A percentile compares a stretch with the other conserved stretches of the same genome.
These are phyloP conservation scores for Mycena chlorophos DNA, from an alignment of 768 basidiomycete species.

Conservation along the genomic window DNA sequence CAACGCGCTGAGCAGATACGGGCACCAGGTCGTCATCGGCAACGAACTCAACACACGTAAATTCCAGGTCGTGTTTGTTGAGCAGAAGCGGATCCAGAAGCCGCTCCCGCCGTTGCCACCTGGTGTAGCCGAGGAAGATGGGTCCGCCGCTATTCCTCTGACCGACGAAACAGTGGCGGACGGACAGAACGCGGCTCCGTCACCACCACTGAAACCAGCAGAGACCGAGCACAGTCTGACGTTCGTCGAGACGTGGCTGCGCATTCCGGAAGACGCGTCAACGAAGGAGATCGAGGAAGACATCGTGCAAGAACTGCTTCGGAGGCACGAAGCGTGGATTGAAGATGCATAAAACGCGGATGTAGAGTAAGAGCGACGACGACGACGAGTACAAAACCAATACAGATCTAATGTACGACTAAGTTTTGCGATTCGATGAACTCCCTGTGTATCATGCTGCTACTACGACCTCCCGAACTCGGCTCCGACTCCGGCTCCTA, in stretches of 20 bases:
- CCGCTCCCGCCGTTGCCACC: slow-evolving; percentile 21
- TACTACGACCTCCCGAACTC: neutral
- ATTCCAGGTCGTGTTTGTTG: slow-evolving; percentile 89
- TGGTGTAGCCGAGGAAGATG: slow-evolving; percentile 18
- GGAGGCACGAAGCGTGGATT: slow-evolving; percentile 75
- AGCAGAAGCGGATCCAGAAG: slow-evolving; percentile 45
- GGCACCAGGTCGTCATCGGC: slow-evolving; percentile 96
- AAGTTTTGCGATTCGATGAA: too few relatives aligned
- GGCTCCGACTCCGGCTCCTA: neutral
- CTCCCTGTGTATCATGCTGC: too few relatives aligned
- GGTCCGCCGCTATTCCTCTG: neutral
- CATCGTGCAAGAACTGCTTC: slow-evolving; percentile 75
- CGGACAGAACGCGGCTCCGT: neutral
- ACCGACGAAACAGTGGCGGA: neutral
- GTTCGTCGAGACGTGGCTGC: slow-evolving; percentile 64
- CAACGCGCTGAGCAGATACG: slow-evolving; percentile 86
- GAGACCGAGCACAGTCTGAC: slow-evolving; percentile 15
- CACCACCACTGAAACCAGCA: neutral
- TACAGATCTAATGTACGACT: too few relatives aligned
- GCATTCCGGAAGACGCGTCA: slow-evolving; percentile 44
- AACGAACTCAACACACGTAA: slow-evolving; percentile 94
- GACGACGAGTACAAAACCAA: too few relatives aligned
- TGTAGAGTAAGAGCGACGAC: too few relatives aligned
- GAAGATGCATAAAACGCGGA: slow-evolving; percentile 19
- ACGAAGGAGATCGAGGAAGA: slow-evolving; percentile 91